Percentiles rank a stretch among this genome's conserved stretches.
These are phyloP conservation scores for Calocybe indica DNA, from an alignment of 768 basidiomycete genomes.

Conservation along the genomic window DNA sequence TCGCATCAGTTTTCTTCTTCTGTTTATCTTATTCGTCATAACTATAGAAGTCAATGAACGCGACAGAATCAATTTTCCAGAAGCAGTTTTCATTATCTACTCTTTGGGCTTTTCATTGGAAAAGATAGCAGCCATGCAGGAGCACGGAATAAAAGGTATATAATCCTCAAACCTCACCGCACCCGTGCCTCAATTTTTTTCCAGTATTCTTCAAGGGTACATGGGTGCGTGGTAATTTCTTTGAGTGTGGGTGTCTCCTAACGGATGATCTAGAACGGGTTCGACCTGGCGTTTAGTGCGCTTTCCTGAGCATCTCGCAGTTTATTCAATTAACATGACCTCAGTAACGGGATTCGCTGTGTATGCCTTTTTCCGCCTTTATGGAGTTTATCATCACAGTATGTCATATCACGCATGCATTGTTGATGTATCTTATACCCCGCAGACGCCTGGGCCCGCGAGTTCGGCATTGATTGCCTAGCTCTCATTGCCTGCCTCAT, in stretches of 20 bases:
- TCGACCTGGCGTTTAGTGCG: slow-evolving; percentile 85
- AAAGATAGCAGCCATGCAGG: slow-evolving; percentile 92
- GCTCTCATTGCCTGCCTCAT: slow-evolving; percentile 87
- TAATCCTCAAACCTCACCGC: background rate
- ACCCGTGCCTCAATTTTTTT: background rate
- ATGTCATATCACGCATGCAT: slow-evolving; percentile 13
- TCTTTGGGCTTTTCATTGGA: slow-evolving; percentile 83
- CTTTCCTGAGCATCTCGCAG: slow-evolving; percentile 1
- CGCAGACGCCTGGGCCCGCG: slow-evolving; percentile 59
- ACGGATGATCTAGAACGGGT: slow-evolving; percentile 61
- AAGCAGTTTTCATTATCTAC: slow-evolving; percentile 75
- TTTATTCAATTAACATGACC: background rate
- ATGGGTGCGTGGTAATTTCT: slow-evolving; percentile 45
- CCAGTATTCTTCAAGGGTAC: slow-evolving; percentile 81
- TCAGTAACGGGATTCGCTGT: slow-evolving; percentile 73
- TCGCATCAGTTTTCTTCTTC: slow-evolving; percentile 60
- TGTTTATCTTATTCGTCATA: slow-evolving; percentile 74
- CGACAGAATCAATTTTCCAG: slow-evolving; percentile 56
- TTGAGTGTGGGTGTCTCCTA: slow-evolving; percentile 5
- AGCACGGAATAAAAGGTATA: slow-evolving; percentile 85
- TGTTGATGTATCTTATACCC: background rate
- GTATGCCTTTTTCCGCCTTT: slow-evolving; percentile 72
- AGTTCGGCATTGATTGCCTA: slow-evolving; percentile 74
- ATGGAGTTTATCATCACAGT: slow-evolving; percentile 72
- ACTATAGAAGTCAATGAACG: slow-evolving; percentile 71